Base-by-base conservation (phyloP, 352 stramenopile species). In the Phytophthora fragariaefolia region DNA sequence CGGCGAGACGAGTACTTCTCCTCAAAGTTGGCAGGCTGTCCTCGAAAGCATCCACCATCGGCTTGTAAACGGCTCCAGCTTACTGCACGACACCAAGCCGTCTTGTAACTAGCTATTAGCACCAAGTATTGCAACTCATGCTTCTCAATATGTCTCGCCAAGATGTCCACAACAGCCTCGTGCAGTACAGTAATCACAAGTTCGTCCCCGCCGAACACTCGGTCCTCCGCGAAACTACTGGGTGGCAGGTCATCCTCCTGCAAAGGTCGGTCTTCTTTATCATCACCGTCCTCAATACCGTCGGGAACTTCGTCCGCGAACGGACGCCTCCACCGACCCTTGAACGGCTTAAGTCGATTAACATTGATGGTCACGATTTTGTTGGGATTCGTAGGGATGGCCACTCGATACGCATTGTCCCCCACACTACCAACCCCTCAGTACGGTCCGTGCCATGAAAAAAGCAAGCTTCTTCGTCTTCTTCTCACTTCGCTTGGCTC, bases 391-490 rank as follows among this genome's bases (percentile, higher is more conserved):
- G 49, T 23, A 9, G 49, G 49, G n/a, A 57, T 57, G 4, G 45
- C 49, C 0, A 57, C 17, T 6, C 22, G 32, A 20, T 57, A 57
- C 2, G 30, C 17, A 9, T 57, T 57, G 3, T 47, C 49, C 3
- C 49, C 49, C 9, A 46, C 30, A 10, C 32, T 45, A 0, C 18
- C 49, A 6, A 46, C 2, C 8, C 45, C 18, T 6, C 49, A 18
- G 10, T 57, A 57, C 4, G 49, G 30, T 23, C 59, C 59, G 30
- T 67, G 50, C 50, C 59, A 67, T 7, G 50, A n/a, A 34, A 32
- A 57, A 67, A 1, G 28, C 50, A 0, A 56, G n/a, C 23, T 61
- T 56, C 22, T 67, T 60, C 7, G 51, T 56, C 1, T 43, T 8
- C 5, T 2, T 23, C 6, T 59, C 28, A 1, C 42, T 50, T 15